Base-by-base conservation (phyloP, 2,329 filamentous ascomycete species). In the Alternaria rosae region DNA sequence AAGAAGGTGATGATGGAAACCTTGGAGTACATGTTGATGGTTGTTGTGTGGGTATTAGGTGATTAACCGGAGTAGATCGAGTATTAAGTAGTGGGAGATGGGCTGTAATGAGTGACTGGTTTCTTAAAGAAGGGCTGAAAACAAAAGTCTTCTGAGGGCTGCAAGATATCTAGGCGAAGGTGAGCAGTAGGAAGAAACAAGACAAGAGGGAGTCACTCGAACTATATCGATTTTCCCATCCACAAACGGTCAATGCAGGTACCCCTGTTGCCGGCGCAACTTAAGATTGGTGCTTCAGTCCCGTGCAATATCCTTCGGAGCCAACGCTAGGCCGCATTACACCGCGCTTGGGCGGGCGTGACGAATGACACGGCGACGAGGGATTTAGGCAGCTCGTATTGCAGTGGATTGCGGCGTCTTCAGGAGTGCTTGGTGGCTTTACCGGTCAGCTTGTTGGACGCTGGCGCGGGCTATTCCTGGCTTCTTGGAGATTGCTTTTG, bases 1-100 rank as follows among this genome's bases (percentile, higher is more conserved):
- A 86, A 83, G 70, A 88, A 77, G 64, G 83, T 75, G 66, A 86
- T 76, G 70, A 85, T 69, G 60, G 84, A 76, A 64, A 65, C 65
- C 62, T 74, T 68, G 70, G 70, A 59, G 72, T 75, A 75, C 78
- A 79, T 79, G 45, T 61, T 79, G 70, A 61, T 45, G 61, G 32
- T 60, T 50, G 59, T 62, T 50, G 56, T 56, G 59, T 30, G 53
- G 53, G 57, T 57, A 73, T 75, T 76, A 76, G 57, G 56, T 60
- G 67, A 76, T 78, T 76, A 77, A 42, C 65, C 61, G 57, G 62
- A 56, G 61, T 41, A 53, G 42, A 68, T 61, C 30, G 58, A 56
- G 57, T 62, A 67, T 70, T 69, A 69, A 56, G 54, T 65, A 64
- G 57, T 57, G 59, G 56, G 25, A 57, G 57, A 66, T 59, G 48